A percentile compares a stretch with the other conserved stretches of the same genome.
These are phyloP conservation scores for Durusdinium trenchii DNA, from an alignment of 73 alveolate species.

Conservation along the genomic window DNA sequence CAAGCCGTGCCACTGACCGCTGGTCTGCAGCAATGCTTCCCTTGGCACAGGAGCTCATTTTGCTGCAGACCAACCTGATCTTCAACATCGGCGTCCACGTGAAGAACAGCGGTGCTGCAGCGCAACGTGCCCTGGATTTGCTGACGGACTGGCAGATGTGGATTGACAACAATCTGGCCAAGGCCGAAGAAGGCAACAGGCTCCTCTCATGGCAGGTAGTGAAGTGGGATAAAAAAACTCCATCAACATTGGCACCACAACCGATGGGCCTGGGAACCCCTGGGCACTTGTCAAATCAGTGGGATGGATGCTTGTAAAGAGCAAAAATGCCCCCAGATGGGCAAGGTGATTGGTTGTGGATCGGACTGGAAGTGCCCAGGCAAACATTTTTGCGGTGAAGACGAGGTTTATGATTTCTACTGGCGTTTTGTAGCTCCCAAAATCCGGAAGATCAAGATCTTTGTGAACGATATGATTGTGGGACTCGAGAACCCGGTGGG, in stretches of 20 bases:
- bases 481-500: too few species aligned
- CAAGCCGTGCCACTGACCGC: background rate
- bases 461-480: too few species aligned
- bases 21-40: slow-evolving; percentile 6
- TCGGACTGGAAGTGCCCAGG: too few species aligned
- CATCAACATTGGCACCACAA: background rate
- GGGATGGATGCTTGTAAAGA: background rate
- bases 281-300: background rate
- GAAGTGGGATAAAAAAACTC: background rate
- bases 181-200: background rate
- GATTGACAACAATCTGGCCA: background rate
- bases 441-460: too few species aligned
- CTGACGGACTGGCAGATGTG: background rate
- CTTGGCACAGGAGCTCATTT: background rate
- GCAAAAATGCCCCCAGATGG: background rate
- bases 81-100: background rate
- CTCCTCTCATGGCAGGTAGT: background rate
- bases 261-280: background rate
- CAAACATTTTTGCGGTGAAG: too few species aligned
- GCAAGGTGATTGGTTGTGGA: too few species aligned
- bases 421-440: too few species aligned
- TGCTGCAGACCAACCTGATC: slow-evolving; percentile 28
- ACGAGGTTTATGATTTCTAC: too few species aligned
- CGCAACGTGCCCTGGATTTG: background rate
- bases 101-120: background rate